Evolutionary conservation across 352 stramenopile species (phyloP).

Genomic region (Globisporangium splendens): DNA sequence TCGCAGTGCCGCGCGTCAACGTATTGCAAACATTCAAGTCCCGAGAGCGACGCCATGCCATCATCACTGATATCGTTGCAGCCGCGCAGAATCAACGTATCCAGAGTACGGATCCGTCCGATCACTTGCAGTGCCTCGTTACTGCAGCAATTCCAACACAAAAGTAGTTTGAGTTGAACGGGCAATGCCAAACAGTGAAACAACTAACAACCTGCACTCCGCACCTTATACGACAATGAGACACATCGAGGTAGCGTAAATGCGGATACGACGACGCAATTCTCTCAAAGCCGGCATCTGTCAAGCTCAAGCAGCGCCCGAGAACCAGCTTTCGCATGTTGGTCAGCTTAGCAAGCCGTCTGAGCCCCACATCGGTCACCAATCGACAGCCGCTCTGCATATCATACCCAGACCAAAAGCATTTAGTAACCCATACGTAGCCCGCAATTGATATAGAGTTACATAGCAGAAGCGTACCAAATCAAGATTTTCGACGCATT

Average conservation of each 20-base stretch:
- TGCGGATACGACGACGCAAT: conserved; percentile 35
- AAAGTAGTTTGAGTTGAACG: too few relatives aligned
- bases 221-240: conserved; percentile 49
- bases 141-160: conserved; percentile 13
- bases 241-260: conserved; percentile 49
- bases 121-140: conserved; percentile 29
- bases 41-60: conserved; percentile 25
- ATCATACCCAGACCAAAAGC: not conserved
- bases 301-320: conserved; percentile 52
- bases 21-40: conserved; percentile 37
- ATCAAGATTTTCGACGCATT: conserved; percentile 41
- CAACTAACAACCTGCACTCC: too few relatives aligned
- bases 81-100: conserved; percentile 45
- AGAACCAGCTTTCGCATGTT: conserved; percentile 51
- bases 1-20: conserved; percentile 73
- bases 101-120: conserved; percentile 26
- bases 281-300: conserved; percentile 37
- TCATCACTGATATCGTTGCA: conserved; percentile 34
- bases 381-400: conserved; percentile 46
- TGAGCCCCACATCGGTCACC: conserved; percentile 53
- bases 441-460: not conserved
- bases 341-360: conserved; percentile 36
- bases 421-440: too few relatives aligned
- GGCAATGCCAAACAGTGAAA: too few relatives aligned
- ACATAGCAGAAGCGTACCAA: conserved; percentile 31